Evolutionary conservation across 345 rosid species (phyloP).

Genomic region (Linum tenue): DNA sequence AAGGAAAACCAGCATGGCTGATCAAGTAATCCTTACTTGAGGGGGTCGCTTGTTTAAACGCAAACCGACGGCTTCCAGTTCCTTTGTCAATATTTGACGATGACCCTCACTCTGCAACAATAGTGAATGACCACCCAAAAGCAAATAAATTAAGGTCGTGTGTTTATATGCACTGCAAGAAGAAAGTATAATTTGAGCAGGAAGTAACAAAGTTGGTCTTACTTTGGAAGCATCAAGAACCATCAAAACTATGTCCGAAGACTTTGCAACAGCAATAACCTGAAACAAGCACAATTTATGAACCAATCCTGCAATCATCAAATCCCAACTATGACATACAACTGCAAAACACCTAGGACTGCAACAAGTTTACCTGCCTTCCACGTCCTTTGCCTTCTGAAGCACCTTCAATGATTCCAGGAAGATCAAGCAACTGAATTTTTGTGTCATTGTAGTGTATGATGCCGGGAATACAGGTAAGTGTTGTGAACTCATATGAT

Average conservation of each 20-base stretch:
- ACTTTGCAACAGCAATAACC: slow-evolving; percentile 98
- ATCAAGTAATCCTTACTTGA: slow-evolving; percentile 42
- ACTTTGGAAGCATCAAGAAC: slow-evolving; percentile 99
- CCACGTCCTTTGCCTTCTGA: slow-evolving; percentile 99
- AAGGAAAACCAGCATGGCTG: not conserved
- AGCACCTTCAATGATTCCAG: slow-evolving; percentile 99
- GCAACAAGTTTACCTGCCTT: slow-evolving; percentile 54
- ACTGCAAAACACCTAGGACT: not conserved
- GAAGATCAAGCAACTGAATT: slow-evolving; percentile 95
- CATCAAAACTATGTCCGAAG: slow-evolving; percentile 96
- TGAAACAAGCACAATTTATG: slow-evolving; percentile 19
- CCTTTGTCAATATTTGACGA: slow-evolving; percentile 88
- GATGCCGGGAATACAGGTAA: slow-evolving; percentile 96
- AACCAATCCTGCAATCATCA: not conserved
- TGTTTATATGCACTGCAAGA: not conserved
- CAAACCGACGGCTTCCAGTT: slow-evolving; percentile 95
- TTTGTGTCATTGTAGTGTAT: slow-evolving; percentile 92
- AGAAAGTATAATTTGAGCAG: not conserved
- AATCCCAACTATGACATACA: not conserved
- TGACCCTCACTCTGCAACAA: slow-evolving; percentile 88
- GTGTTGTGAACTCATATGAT: slow-evolving; percentile 92
- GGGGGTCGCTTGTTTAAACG: slow-evolving; percentile 97
- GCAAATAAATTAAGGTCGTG: not conserved
- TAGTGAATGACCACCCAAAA: not conserved
- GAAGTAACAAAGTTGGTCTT: slow-evolving; percentile 19